Conservation (phyloP, 2,329 filamentous ascomycete genomes). For the Metarhizium robertsii region DNA sequence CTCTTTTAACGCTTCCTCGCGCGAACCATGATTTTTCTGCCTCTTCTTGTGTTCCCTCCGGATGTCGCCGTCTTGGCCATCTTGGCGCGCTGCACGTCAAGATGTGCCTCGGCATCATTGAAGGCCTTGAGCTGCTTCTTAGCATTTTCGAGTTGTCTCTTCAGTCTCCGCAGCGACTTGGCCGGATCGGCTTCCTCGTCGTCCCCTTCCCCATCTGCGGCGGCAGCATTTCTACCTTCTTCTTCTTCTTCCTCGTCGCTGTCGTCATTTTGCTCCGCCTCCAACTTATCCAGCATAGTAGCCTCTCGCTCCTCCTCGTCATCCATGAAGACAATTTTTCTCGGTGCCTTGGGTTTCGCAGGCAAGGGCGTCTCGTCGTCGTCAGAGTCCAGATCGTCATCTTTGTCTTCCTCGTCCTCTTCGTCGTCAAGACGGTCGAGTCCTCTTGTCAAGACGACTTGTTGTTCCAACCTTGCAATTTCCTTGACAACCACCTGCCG, state of each 20-base stretch:
- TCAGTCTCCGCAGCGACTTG: slow-evolving; percentile 34
- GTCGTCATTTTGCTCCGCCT: slow-evolving; percentile 21
- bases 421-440: slow-evolving; percentile 27
- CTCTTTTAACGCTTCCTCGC: slow-evolving; percentile 46
- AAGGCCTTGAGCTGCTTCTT: slow-evolving; percentile 46
- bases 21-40: slow-evolving; percentile 53
- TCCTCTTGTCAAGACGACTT: slow-evolving; percentile 34
- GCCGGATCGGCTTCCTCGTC: slow-evolving; percentile 29
- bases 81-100: slow-evolving; percentile 50
- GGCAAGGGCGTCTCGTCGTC: slow-evolving; percentile 22
- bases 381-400: slow-evolving; percentile 21
- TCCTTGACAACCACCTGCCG: slow-evolving; percentile 51
- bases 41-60: slow-evolving; percentile 48
- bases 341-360: slow-evolving; percentile 21
- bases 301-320: slow-evolving; percentile 26
- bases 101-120: slow-evolving; percentile 43
- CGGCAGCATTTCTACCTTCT: slow-evolving; percentile 4
- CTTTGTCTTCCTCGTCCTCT: slow-evolving; percentile 18
- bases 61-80: slow-evolving; percentile 58
- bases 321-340: slow-evolving; percentile 45
- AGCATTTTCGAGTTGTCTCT: slow-evolving; percentile 37
- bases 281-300: slow-evolving; percentile 18
- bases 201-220: slow-evolving; percentile 14
- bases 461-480: slow-evolving; percentile 43
- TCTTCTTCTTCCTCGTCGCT: slow-evolving; percentile 17